Evolutionary conservation across 768 basidiomycete species (phyloP), one percentile per base, ranked within the genome.

Genomic region (Amanita brunnescens): DNA sequence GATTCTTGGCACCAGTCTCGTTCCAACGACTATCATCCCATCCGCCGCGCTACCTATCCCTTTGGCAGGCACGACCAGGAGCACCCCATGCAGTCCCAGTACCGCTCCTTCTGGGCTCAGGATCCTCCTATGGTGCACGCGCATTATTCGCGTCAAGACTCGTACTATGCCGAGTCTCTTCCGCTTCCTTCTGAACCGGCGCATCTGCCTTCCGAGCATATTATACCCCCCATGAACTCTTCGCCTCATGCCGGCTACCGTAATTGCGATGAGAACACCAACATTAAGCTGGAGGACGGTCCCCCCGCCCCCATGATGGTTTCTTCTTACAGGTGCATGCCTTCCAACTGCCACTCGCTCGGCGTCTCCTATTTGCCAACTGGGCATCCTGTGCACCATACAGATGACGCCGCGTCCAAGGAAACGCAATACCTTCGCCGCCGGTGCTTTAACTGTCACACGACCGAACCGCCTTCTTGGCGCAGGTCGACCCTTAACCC

Each of bases 341-440:
- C 59, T 58, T 51, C 55, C 52, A 21, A 57, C 57, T 60, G 61
- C 56, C 66, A 69, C 57, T 66, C 68, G 21, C 56, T 71, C 53
- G 48, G 58, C 52, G 68, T 72, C 59, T 60, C 71, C 53, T 74
- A 70, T 56, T 59, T 72, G 23, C 63, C 67, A 5, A 62, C 69
- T 66, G 79, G 78, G 10, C 73, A 89, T 32, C 80, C 80, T 50
- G 84, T 91, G 6, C 88, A 89, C 65, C 87, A 91, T 70, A 92
- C 90, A 0, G 90, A 92, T 68, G 90, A 92, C 62, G 90, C 90
- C 12, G 86, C 88, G 1, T 85, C 83, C 38, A 92, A 92, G 67
- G 90, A 92, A 65, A 92, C 90, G 0, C 90, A 92, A 68, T 91
- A 89, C 63, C 83, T 92, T 51, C 86, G 90, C 20, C 77, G 90